Base-by-base conservation (phyloP, 1,139 yeast genomes). In the Tardiomyces depauwii region DNA sequence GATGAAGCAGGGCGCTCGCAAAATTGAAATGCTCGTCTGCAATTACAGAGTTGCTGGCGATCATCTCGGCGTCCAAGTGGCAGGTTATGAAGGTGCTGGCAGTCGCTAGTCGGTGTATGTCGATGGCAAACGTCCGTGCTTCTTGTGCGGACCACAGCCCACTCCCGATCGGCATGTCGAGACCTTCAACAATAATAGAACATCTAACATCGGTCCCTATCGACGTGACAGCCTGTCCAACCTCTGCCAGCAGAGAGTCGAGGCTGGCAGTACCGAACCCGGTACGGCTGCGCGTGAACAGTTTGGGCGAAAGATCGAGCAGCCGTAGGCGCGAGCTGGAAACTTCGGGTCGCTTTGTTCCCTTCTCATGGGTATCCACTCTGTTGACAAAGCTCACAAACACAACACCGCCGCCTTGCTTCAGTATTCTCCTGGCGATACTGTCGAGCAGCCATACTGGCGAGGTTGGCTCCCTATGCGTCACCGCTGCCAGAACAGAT, bases 1-100 rank as follows among this genome's bases (percentile, higher is more conserved):
- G 51, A 39, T 52, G 50, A n/a, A 54, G 46, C 18, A 50, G 45
- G 2, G 27, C 14, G n/a, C 41, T 42, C 2, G 50, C 45, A 9
- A 53, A 42, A 30, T 50, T 40, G 7, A 45, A 42, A 1, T 45
- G 46, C 43, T 51, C 46, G 23, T 18, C 9, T n/a, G 55, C 51
- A 6, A 51, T 47, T 2, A 36, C 44, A 33, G 44, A 46, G n/a
- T 36, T 21, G 11, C 39, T 14, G 39, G 46, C 46, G 1, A 46
- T 21, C n/a, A 49, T 44, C 4, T 50, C 46, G 2, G 30, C 41
- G 42, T 52, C 45, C 18, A 53, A 39, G 1, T 49, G 45, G 16
- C 50, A 27, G 21, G 47, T 42, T 2, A 51, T 48, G 1, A 51
- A 47, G 14, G 54, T 30, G 47, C n/a, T 41, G 43, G 32, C 40